Evolutionary conservation across 768 basidiomycete genomes (phyloP), one percentile per base, ranked within the genome.

Genomic region (Rossbeevera mucosa): DNA sequence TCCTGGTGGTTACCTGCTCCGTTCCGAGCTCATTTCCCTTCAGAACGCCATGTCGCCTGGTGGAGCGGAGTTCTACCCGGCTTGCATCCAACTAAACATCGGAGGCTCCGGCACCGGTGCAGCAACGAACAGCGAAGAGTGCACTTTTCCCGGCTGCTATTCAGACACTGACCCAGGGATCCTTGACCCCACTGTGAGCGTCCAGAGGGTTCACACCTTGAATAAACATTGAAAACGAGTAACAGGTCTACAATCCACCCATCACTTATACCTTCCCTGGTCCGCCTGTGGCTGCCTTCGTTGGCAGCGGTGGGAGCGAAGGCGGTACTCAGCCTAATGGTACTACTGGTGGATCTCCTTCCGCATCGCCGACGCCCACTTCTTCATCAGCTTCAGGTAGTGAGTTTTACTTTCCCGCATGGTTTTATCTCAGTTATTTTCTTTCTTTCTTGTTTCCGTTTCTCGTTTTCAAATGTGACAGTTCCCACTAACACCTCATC

Each of bases 1-100:
- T 0, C 65, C 85, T 1, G 89, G 89, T 2, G 74, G 83, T 59
- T 92, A 91, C 64, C 73, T 91, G 44, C 66, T 90, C 59, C 86
- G 89, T 6, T 81, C 88, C 66, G 89, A 91, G 52, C 79, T 91
- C 64, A 83, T 91, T 64, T 81, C 85, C 8, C 80, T 91, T 14
- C 89, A 91, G 57, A 74, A 80, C 30, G 88, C 75, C n/a, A 69
- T 67, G 26, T 56, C 64, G 2, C 6, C 53, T 5, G 81, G 82
- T 5, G 86, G 86, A 14, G 88, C 86, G 2, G 68, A 69, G 53
- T 71, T 69, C 48, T 69, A 69, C 42, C 65, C 62, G 0, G 69
- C 49, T 3, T 69, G 69, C 26, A 54, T 66, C 29, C 68, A 69
- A 41, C 57, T 71, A 25, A 59, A 25, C 31, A 55, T 69, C 5